Percentiles rank a stretch among this genome's conserved stretches.
Evolutionary conservation across 2,329 filamentous ascomycete genomes (phyloP).

Genomic region (Colletotrichum sojae): DNA sequence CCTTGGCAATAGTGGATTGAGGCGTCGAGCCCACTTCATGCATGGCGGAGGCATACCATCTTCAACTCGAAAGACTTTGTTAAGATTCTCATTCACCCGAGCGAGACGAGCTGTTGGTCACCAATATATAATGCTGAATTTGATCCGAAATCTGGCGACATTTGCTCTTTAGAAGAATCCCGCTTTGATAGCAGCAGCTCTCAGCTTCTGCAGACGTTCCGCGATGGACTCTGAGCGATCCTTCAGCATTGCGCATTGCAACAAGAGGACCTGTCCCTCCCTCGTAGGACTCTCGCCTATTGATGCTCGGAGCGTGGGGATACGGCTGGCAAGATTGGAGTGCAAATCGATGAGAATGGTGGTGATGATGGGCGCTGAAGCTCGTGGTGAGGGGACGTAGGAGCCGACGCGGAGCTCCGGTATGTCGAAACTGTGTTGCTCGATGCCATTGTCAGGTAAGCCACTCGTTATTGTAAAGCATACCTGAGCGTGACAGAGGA

Average conservation of each 20-base stretch:
- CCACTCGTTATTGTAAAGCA: conserved; percentile 50
- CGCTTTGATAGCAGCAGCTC: neutral
- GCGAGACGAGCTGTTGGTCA: neutral
- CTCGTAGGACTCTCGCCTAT: conserved; percentile 4
- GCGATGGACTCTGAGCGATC: conserved; percentile 43
- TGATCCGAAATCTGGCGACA: too few relatives aligned
- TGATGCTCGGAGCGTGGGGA: conserved; percentile 1
- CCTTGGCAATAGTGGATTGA: too few relatives aligned
- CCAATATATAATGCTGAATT: neutral
- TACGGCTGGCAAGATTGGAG: conserved; percentile 39
- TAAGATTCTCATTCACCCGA: neutral
- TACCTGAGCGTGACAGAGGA: conserved; percentile 49
- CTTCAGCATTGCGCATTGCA: conserved; percentile 48
- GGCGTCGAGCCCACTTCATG: too few relatives aligned
- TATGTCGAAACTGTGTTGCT: conserved; percentile 52
- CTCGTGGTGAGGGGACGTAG: conserved; percentile 51
- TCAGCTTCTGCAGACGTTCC: conserved; percentile 38
- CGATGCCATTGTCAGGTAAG: conserved; percentile 43
- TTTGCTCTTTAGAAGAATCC: conserved; percentile 11
- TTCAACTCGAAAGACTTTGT: too few relatives aligned
- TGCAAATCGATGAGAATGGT: conserved; percentile 52
- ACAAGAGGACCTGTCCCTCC: conserved; percentile 43
- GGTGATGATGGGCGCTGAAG: conserved; percentile 52
- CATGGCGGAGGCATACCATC: too few relatives aligned
- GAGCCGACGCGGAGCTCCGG: conserved; percentile 58